Conservation (phyloP, 805 yeast species). For the Candida maltosa region DNA sequence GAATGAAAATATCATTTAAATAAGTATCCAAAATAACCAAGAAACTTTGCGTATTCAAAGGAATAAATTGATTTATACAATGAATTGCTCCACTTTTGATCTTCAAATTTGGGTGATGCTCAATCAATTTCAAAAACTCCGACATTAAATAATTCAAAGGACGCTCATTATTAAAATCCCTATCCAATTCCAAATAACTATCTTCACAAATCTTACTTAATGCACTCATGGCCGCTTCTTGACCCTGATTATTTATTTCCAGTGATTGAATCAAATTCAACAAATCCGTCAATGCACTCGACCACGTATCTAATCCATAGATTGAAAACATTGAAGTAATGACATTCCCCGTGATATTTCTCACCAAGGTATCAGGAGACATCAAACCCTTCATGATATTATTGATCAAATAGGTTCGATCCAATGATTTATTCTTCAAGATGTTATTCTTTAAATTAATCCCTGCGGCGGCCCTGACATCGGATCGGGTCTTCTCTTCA, state of each 20-base stretch:
- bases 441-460: slow-evolving; percentile 75
- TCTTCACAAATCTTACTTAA: slow-evolving; percentile 90
- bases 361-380: slow-evolving; percentile 56
- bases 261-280: slow-evolving; percentile 53
- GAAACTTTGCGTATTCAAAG: slow-evolving; percentile 64
- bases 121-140: slow-evolving; percentile 53
- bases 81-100: slow-evolving; percentile 62
- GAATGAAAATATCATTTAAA: slow-evolving; percentile 57
- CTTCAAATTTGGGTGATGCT: slow-evolving; percentile 33
- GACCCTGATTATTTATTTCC: slow-evolving; percentile 21
- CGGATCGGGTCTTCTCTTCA: slow-evolving; percentile 37
- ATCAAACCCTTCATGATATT: slow-evolving; percentile 54
- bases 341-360: slow-evolving; percentile 89
- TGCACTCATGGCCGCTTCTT: slow-evolving; percentile 79
- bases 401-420: slow-evolving; percentile 32
- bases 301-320: slow-evolving; percentile 72
- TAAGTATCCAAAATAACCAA: slow-evolving; percentile 63
- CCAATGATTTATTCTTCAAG: slow-evolving; percentile 26
- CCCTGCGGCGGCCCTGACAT: slow-evolving; percentile 85
- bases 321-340: slow-evolving; percentile 75
- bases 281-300: slow-evolving; percentile 65
- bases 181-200: slow-evolving; percentile 61
- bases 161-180: slow-evolving; percentile 58
- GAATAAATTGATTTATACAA: slow-evolving; percentile 75
- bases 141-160: slow-evolving; percentile 71